A percentile compares a stretch with the other conserved stretches of the same genome.
phyloP scores from a whole-genome alignment of 441 rosid genomes.

The Jatropha podagrica region DNA sequence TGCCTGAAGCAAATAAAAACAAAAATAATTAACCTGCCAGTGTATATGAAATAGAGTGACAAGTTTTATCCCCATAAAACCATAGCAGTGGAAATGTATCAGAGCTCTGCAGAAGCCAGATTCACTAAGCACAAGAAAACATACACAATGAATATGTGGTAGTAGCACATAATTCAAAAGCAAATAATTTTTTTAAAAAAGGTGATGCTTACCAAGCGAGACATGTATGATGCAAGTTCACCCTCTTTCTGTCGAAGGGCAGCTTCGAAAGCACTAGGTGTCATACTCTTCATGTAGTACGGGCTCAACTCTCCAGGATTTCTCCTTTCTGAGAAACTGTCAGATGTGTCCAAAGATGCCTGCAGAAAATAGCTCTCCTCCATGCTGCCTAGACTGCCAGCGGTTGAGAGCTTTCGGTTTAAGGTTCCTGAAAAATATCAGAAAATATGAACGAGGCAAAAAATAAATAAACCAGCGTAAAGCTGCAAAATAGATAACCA shows the following conservation, averaged over 20 bases:
- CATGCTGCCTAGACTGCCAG: conserved; percentile 89
- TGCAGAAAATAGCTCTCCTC: conserved; percentile 97
- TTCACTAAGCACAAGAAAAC: conserved; percentile 3
- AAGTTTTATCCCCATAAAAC: neutral
- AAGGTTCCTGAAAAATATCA: conserved; percentile 53
- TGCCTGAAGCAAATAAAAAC: conserved; percentile 49
- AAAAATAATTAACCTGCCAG: conserved; percentile 11
- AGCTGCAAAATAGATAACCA: conserved; percentile 22
- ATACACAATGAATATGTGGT: conserved; percentile 6
- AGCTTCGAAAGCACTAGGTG: conserved; percentile 86
- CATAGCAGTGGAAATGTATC: neutral
- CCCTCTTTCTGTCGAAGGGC: conserved; percentile 99
- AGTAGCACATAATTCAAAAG: conserved; percentile 3
- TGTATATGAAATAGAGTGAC: neutral
- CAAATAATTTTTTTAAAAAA: neutral
- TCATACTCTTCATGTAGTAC: conserved; percentile 87
- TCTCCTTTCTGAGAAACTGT: conserved; percentile 71
- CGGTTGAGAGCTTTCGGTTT: conserved; percentile 70
- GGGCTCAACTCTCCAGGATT: conserved; percentile 68
- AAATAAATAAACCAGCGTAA: conserved; percentile 14
- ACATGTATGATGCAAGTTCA: conserved; percentile 93
- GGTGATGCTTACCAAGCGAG: conserved; percentile 76
- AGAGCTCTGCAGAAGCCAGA: neutral
- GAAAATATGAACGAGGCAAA: neutral
- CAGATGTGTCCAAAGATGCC: conserved; percentile 89